phyloP scores from a whole-genome alignment of 495 filamentous ascomycete species.

The Astrothelium macrocarpum region DNA sequence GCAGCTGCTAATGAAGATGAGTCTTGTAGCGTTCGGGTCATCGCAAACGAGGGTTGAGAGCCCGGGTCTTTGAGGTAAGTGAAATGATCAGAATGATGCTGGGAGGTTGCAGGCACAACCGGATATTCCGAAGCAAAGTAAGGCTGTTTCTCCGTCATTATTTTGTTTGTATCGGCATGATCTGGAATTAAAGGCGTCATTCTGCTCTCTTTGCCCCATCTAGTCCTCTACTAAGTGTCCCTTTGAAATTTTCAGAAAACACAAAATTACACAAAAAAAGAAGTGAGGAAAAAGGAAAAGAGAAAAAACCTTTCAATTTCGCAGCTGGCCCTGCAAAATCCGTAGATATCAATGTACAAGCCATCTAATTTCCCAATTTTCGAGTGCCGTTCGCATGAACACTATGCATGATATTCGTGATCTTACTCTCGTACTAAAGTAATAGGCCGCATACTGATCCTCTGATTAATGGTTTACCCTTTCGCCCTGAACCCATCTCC shows the following conservation, averaged over 20 bases:
- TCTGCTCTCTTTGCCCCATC: not conserved
- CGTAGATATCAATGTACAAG: not conserved
- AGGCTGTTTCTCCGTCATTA: not conserved
- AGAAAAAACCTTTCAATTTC: not conserved
- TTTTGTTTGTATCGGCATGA: not conserved
- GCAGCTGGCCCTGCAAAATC: not conserved
- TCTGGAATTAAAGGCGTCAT: not conserved
- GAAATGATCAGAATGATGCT: not conserved
- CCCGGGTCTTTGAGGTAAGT: not conserved
- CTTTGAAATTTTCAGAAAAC: not conserved
- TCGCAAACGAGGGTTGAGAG: not conserved
- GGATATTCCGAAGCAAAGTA: not conserved
- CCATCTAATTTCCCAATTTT: not conserved
- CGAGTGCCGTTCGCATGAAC: not conserved
- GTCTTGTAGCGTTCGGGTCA: not conserved
- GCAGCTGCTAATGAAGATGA: not conserved
- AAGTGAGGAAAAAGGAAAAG: not conserved
- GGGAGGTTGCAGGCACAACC: not conserved
- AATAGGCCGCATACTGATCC: not conserved
- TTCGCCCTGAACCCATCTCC: not conserved
- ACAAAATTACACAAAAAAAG: no score
- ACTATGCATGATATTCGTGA: not conserved
- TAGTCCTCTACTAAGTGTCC: not conserved
- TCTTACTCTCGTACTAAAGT: not conserved
- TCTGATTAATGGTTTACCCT: not conserved